Evolutionary conservation across 2,329 filamentous ascomycete species (phyloP).

Genomic region (Drechslerella dactyloides): DNA sequence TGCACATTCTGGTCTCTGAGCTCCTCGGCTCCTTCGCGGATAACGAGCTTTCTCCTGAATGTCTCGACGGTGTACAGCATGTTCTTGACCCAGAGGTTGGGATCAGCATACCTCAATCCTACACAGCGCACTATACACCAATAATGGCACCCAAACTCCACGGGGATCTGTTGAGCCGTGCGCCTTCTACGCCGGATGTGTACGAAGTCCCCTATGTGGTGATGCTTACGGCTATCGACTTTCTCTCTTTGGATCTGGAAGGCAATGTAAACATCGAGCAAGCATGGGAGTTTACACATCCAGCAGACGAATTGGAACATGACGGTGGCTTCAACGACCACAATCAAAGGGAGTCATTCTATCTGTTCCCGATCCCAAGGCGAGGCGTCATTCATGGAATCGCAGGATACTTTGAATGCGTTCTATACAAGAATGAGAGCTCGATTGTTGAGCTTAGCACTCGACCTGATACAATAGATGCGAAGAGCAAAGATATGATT

Average conservation of each 20-base stretch:
- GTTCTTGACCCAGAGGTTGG: constrained; percentile 80
- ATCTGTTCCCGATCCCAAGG: constrained; percentile 78
- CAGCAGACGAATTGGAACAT: constrained; percentile 65
- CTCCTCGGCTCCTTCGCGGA: constrained; percentile 94
- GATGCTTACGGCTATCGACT: constrained; percentile 87
- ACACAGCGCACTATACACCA: constrained; percentile 92
- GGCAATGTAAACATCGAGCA: constrained; percentile 71
- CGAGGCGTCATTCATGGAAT: constrained; percentile 88
- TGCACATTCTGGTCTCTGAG: constrained; percentile 94
- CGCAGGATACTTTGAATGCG: constrained; percentile 93
- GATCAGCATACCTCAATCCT: constrained; percentile 90
- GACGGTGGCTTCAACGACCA: constrained; percentile 87
- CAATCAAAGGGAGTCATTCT: constrained; percentile 79
- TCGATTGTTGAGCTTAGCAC: constrained; percentile 84
- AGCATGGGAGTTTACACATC: constrained; percentile 81
- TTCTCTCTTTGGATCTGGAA: constrained; percentile 70
- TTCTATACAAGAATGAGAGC: constrained; percentile 72
- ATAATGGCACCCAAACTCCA: constrained; percentile 86
- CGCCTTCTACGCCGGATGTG: constrained; percentile 64
- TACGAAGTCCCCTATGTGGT: constrained; percentile 95
- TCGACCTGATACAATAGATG: constrained; percentile 86
- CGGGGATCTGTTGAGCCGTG: constrained; percentile 74
- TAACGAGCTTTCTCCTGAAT: constrained; percentile 96
- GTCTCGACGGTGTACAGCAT: constrained; percentile 91
- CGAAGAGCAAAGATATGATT: constrained; percentile 96